Base-by-base conservation (phyloP, 2,329 filamentous ascomycete species). In the Fonsecaea multimorphosa region DNA sequence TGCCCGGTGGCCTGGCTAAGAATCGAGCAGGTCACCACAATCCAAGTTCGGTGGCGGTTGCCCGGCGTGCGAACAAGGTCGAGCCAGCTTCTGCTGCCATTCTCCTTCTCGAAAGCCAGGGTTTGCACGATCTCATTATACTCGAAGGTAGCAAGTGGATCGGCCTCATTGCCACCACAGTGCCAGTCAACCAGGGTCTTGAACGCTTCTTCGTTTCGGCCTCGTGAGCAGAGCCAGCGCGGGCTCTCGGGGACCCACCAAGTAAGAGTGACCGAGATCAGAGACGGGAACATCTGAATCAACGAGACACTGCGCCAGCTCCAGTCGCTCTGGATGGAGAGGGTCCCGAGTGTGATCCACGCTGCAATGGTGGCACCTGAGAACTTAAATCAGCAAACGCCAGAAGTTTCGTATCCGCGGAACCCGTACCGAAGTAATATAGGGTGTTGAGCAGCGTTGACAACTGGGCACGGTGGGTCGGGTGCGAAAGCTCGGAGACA, bases 211-310 rank as follows among this genome's bases (percentile, higher is more conserved):
- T 74, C 71, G 12, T 70, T 61, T 24, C 71, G 68, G 14, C 72
- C 73, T 56, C 72, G 74, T 27, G 69, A 73, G 49, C 75, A 70
- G 46, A 89, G 82, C 85, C 86, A 90, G 0, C 89, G 81, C 0
- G 88, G 88, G 0, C 85, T 87, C 68, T 91, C 88, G 0, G 88
- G 89, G 73, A 90, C 86, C 75, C 88, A 85, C 61, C 61, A 64
- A 2, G 61, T 64, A 9, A 64, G 61, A 4, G 40, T 40, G 34
- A 64, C 54, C 8, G 61, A 64, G 54, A 64, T 64, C 44, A 64
- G 19, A 11, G 61, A 64, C 1, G 61, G 61, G 55, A 64, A 64
- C 61, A 64, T 64, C 44, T 64, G 61, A n/a, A 64, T 64, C 24
- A 64, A 44, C 7, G 61, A 64, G 4, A 64, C 61, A 16, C 54